Evolutionary conservation across 140 eudicot genomes (phyloP), one percentile per base, ranked within the genome.

Genomic region (Oenanthe javanica): DNA sequence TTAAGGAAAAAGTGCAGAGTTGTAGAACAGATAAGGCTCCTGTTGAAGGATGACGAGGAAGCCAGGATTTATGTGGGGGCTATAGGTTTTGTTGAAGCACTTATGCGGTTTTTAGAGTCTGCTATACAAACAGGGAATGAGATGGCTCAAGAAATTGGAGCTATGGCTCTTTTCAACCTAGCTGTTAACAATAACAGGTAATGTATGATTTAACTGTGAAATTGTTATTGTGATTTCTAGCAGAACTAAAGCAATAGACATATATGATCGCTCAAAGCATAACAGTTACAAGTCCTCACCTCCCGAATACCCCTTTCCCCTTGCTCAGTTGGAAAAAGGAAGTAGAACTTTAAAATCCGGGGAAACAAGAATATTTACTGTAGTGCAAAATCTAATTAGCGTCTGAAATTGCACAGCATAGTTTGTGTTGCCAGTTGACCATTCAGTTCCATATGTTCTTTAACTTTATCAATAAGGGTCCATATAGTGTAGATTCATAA

Each of bases 151-250:
- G 98, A 95, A 84, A 87, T 87, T 74, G 98, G 92, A 23, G 93
- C 98, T 11, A 90, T 95, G 96, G 99, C 99, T 47, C 98, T 95
- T 77, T 93, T 91, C 82, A 95, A 95, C 85, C 92, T 95, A 31
- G 96, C 96, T 25, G 91, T 95, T 59, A 87, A 95, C 78, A 95
- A 95, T 83, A 88, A 92, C 93, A 91, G 98, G 99, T 95, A 84
- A n/a, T n/a, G 3, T 16, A 31, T 77, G 70, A 18, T 77, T n/a
- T 2, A 47, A 46, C 13, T 75, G 15, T 9, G 46, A 72, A 45
- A 18, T 75, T 14, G 11, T 25, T 25, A 4, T 46, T n/a, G 43
- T 67, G 45, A 66, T 67, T 31, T 31, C n/a, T 4, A 67, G 46
- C 70, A 61, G 6, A 59, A n/a, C 14, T 59, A 7, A n/a, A 59